These are phyloP conservation scores for Pachyrhizus erosus DNA, from an alignment of 306 rosid genomes.

Conservation along the genomic window DNA sequence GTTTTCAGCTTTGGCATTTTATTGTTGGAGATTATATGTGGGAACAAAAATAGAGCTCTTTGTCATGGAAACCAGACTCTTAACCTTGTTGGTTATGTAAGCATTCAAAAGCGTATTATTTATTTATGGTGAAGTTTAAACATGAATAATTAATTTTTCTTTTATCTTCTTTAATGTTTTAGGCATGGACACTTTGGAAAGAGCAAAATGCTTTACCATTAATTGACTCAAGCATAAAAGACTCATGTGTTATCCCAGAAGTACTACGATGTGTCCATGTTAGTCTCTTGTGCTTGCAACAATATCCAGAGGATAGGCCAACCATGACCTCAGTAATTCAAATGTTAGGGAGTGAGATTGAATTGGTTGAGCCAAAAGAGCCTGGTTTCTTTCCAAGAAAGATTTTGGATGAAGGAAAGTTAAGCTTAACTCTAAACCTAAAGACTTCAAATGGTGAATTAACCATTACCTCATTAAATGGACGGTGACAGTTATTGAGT, in stretches of 20 bases:
- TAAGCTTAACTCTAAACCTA: neutral
- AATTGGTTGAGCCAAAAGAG: too few species aligned
- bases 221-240: neutral
- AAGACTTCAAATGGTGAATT: neutral
- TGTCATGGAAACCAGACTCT: neutral
- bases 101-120: too few species aligned
- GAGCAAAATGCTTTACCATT: neutral
- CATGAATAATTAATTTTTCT: too few species aligned
- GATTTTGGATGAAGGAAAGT: too few species aligned
- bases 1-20: slow-evolving; percentile 16
- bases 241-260: neutral
- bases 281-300: slow-evolving; percentile 11
- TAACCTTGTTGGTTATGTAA: neutral
- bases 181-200: slow-evolving; percentile 13
- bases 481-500: neutral
- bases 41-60: neutral
- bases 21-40: neutral
- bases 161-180: too few species aligned
- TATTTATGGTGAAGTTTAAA: too few species aligned
- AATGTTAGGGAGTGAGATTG: too few species aligned
- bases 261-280: slow-evolving; percentile 21
- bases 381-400: too few species aligned
- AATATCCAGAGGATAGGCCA: slow-evolving; percentile 36
- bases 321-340: slow-evolving; percentile 33
- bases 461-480: neutral